These are phyloP conservation scores for Davidsoniella eucalypti DNA, from an alignment of 2,329 filamentous ascomycete species.

Conservation along the genomic window DNA sequence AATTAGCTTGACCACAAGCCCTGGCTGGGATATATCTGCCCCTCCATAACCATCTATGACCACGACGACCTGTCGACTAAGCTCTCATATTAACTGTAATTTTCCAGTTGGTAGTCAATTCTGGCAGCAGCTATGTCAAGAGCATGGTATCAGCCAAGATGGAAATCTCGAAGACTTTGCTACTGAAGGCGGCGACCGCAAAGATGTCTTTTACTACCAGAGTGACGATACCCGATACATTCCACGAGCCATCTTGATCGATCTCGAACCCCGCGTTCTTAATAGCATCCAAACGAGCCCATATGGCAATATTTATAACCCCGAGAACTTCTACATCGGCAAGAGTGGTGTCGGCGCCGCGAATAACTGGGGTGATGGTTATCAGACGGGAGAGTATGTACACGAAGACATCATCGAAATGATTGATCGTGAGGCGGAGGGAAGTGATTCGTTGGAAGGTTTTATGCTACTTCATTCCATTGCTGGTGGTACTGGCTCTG, in stretches of 20 bases:
- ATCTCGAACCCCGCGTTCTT: constrained; percentile 86
- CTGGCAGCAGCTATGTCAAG: constrained; percentile 96
- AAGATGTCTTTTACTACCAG: constrained; percentile 99
- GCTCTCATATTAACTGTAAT: not conserved
- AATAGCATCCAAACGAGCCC: constrained; percentile 83
- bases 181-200: constrained; percentile 91
- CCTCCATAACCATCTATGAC: constrained; percentile 9
- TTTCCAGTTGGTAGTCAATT: constrained; percentile 82
- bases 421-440: constrained; percentile 96
- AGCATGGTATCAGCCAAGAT: constrained; percentile 95
- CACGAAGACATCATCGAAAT: constrained; percentile 98
- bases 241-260: constrained; percentile 83
- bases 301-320: constrained; percentile 98
- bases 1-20: not conserved
- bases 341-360: constrained; percentile 87
- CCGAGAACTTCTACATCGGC: constrained; percentile 95
- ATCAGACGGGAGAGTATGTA: constrained; percentile 78
- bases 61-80: not conserved
- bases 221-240: constrained; percentile 98
- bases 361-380: constrained; percentile 97
- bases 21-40: constrained; percentile 12
- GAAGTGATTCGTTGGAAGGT: constrained; percentile 92
- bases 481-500: constrained; percentile 88
- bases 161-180: constrained; percentile 96
- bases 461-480: constrained; percentile 99